Percentiles rank a stretch among this genome's conserved stretches.
These are phyloP conservation scores for Boletus austroedulis DNA, from an alignment of 1,284 basidiomycete genomes.

Conservation along the genomic window DNA sequence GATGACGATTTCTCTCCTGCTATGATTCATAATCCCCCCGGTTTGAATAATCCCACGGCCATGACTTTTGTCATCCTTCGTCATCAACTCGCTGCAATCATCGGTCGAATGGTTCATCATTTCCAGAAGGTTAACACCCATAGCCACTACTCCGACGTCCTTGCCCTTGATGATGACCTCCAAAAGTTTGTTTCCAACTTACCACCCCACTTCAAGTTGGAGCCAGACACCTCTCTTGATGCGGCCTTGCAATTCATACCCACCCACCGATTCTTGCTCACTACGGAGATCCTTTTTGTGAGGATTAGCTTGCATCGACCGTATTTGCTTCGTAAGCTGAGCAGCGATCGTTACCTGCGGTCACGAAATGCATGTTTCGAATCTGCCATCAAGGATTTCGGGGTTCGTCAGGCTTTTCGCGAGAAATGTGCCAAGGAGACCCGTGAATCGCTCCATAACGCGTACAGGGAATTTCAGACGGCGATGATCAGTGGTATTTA, in stretches of 20 bases:
- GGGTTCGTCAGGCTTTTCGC: conserved; percentile 65
- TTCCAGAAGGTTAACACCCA: conserved; percentile 86
- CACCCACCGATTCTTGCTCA: conserved; percentile 74
- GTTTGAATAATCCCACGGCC: conserved; percentile 72
- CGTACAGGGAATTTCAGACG: conserved; percentile 80
- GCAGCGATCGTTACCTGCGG: conserved; percentile 70
- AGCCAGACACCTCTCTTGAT: conserved; percentile 80
- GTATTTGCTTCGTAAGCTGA: conserved; percentile 69
- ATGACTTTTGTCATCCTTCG: conserved; percentile 89
- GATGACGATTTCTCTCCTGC: conserved; percentile 60
- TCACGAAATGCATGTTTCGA: conserved; percentile 78
- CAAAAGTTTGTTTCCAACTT: conserved; percentile 73
- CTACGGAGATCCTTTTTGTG: conserved; percentile 78
- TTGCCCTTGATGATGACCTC: conserved; percentile 82
- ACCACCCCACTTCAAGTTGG: conserved; percentile 74
- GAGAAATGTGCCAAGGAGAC: conserved; percentile 58
- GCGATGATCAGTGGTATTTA: conserved; percentile 86
- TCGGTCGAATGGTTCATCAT: conserved; percentile 91
- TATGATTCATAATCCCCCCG: conserved; percentile 44
- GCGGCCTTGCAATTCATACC: conserved; percentile 60
- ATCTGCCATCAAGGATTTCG: conserved; percentile 73
- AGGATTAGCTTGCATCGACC: conserved; percentile 77
- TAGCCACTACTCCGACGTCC: conserved; percentile 84
- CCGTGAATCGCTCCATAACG: conserved; percentile 68
- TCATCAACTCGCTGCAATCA: conserved; percentile 79